A percentile compares a stretch with the other conserved stretches of the same genome.
Evolutionary conservation across 345 rosid genomes (phyloP).

Genomic region (Gossypium australe): DNA sequence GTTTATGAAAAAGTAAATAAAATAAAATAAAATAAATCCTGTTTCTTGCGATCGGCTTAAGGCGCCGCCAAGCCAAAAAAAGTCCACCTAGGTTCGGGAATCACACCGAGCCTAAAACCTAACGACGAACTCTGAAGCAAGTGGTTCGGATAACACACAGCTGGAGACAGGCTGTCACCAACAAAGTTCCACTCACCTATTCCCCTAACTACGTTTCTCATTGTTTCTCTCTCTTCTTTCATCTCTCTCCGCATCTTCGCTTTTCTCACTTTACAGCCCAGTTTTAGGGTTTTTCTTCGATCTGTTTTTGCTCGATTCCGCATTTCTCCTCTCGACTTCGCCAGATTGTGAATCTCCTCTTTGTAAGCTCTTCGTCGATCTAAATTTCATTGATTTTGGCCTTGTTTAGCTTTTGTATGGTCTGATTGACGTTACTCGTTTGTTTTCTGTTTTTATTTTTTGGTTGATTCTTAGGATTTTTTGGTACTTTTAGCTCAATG

Average conservation of each 20-base stretch:
- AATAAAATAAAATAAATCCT: neutral
- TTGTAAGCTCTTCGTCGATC: conserved; percentile 47
- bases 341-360: conserved; percentile 50
- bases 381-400: conserved; percentile 10
- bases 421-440: neutral
- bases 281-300: conserved; percentile 37
- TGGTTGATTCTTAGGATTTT: neutral
- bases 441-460: neutral
- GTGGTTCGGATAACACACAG: conserved; percentile 57
- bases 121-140: conserved; percentile 32
- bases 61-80: neutral
- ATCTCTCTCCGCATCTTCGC: conserved; percentile 1
- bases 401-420: neutral
- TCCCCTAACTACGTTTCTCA: conserved; percentile 34
- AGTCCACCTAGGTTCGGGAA: conserved; percentile 33
- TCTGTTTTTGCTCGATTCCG: conserved; percentile 15
- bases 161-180: conserved; percentile 99
- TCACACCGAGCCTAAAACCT: conserved; percentile 16
- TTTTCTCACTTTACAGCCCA: neutral
- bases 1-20: neutral
- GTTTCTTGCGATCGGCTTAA: neutral
- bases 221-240: conserved; percentile 10
- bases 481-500: neutral
- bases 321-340: conserved; percentile 16
- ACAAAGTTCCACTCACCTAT: conserved; percentile 81